Conservation (phyloP, 2,329 filamentous ascomycete species). For the Sporothrix pseudoabietina region DNA sequence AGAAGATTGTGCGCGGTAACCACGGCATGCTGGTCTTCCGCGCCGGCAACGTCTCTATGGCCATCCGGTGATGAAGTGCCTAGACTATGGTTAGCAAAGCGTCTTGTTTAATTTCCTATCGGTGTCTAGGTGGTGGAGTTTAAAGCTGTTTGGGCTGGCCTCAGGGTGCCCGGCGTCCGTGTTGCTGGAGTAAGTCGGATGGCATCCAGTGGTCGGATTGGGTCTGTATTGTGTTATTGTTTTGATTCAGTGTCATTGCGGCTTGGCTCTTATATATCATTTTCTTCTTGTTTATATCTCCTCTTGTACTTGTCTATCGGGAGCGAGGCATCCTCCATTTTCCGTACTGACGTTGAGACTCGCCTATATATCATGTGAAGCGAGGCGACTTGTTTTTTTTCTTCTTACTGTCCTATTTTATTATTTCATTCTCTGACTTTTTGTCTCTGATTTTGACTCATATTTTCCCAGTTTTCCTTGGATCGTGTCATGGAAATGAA, state of each 20-base stretch:
- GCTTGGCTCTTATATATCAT: neutral
- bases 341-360: neutral
- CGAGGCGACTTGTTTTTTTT: slow-evolving; percentile 18
- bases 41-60: slow-evolving; percentile 46
- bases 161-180: neutral
- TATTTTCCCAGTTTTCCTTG: neutral
- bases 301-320: neutral
- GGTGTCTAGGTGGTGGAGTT: neutral
- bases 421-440: neutral
- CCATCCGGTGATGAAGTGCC: slow-evolving; percentile 21
- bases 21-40: slow-evolving; percentile 56
- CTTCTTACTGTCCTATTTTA: neutral
- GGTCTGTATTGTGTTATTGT: neutral
- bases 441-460: neutral
- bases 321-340: slow-evolving; percentile 1
- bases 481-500: neutral
- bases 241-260: neutral
- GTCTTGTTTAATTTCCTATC: neutral
- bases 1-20: slow-evolving; percentile 50
- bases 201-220: slow-evolving; percentile 8
- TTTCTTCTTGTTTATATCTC: neutral
- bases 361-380: slow-evolving; percentile 19
- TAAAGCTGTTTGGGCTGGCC: neutral
- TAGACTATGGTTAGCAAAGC: neutral
- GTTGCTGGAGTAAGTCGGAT: neutral